Conservation (phyloP, 805 yeast species). For the Saccharomycopsis synnaedendra region DNA sequence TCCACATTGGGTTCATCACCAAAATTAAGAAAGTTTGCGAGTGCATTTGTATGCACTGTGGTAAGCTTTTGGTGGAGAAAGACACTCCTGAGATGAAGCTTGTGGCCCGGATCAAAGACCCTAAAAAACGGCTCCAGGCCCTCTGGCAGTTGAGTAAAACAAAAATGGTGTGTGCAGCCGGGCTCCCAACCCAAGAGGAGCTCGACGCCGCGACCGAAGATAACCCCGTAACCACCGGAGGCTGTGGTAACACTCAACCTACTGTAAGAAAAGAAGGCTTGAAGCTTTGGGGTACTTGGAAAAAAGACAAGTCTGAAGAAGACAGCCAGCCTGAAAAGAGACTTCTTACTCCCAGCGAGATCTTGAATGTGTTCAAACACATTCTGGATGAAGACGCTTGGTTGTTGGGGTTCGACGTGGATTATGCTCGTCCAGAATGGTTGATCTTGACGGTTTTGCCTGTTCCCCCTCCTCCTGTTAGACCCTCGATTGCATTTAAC, state of each 20-base stretch:
- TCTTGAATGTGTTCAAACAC: conserved; percentile 83
- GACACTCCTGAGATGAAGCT: conserved; percentile 58
- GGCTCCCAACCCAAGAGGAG: conserved; percentile 55
- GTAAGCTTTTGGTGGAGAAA: conserved; percentile 84
- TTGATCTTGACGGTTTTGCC: conserved; percentile 94
- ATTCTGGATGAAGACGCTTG: conserved; percentile 75
- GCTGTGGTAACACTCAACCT: conserved; percentile 97
- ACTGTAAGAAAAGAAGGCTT: conserved; percentile 92
- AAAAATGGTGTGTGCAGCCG: conserved; percentile 93
- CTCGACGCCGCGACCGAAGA: conserved; percentile 27
- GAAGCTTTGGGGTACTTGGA: conserved; percentile 98
- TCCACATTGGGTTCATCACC: conserved; percentile 90
- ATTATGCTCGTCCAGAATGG: conserved; percentile 99
- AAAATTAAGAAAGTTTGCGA: conserved; percentile 93
- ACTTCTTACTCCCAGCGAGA: conserved; percentile 77
- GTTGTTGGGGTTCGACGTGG: conserved; percentile 83
- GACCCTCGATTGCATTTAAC: conserved; percentile 96
- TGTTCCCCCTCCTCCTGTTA: conserved; percentile 98
- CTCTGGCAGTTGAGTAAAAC: conserved; percentile 90
- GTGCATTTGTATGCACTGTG: conserved; percentile 98
- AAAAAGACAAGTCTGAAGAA: conserved; percentile 61
- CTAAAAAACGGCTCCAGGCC: conserved; percentile 92
- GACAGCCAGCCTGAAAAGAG: conserved; percentile 88
- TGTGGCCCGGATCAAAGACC: conserved; percentile 81
- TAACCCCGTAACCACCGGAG: conserved; percentile 62